Evolutionary conservation across 176 grass and related monocot genomes (phyloP), one percentile per base, ranked within the genome.

Genomic region (Hyparrhenia diplandra): DNA sequence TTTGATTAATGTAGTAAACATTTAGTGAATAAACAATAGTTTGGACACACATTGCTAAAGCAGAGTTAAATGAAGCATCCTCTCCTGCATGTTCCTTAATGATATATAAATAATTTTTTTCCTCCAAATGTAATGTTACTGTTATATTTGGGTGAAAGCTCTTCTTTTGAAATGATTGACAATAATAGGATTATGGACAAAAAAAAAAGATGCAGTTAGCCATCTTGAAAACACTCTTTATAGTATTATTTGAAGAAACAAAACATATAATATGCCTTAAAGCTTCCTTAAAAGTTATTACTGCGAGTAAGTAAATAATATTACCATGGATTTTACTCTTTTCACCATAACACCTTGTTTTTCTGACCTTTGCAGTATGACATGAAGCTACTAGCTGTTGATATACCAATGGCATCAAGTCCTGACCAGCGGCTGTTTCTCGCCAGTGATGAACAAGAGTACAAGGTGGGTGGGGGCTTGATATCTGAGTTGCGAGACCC

Each of bases 401-500:
- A 95, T 67, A 98, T 98, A 76, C 92, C 95, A 43, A 95, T 98
- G 92, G 95, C 79, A 21, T 60, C 95, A 63, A 92, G 92, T 7
- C 90, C 92, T 66, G 92, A 98, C 62, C 95, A 98, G 70, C 82
- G 88, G 65, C 2, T 98, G 69, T 98, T 93, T 45, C 78, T 95
- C 55, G 72, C 88, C 1, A 90, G 95, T 10, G 92, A 98, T 29
- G 92, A 91, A 34, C 67, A 98, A 74, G 95, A 98, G 90, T 98
- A 98, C 86, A 91, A 85, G 80, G 90, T 98, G 14, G 95, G 95
- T 4, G 95, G 95, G n/a, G 90, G 95, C 21, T 93, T 98, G 76
- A 98, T 98, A 87, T 91, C 88, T 21, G 92, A 98, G 77, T 80
- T 98, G 67, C 81, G 88, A 68, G 90, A 98, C 13, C 95, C 95